phyloP scores from a whole-genome alignment of 2,329 filamentous ascomycete genomes.

The Diaporthe ampelina region DNA sequence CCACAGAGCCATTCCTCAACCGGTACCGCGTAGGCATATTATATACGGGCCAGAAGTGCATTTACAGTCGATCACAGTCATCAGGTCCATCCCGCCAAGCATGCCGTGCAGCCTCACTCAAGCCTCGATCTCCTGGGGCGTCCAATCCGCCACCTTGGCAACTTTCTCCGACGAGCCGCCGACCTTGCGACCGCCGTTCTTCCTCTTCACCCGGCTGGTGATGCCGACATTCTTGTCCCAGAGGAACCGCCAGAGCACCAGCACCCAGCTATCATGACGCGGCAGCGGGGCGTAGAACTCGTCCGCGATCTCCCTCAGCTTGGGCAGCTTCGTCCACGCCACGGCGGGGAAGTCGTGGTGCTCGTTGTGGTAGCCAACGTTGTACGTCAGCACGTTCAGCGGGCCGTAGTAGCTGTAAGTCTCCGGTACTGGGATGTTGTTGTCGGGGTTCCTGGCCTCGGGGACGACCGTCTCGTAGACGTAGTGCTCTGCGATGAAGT shows the following conservation, averaged over 20 bases:
- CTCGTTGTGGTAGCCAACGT: constrained; percentile 98
- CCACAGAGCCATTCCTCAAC: background rate
- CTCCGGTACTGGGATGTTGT: constrained; percentile 81
- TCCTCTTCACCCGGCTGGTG: constrained; percentile 93
- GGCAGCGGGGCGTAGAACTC: constrained; percentile 95
- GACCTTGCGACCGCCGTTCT: constrained; percentile 77
- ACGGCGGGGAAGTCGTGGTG: constrained; percentile 99
- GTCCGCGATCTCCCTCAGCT: constrained; percentile 81
- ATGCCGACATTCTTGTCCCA: constrained; percentile 90
- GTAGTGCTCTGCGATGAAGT: constrained; percentile 99
- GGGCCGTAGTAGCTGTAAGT: constrained; percentile 98
- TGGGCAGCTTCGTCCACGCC: constrained; percentile 89
- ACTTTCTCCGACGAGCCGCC: constrained; percentile 57
- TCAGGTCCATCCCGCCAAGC: background rate
- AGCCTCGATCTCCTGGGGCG: constrained; percentile 77
- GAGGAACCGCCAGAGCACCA: constrained; percentile 96
- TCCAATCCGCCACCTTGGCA: constrained; percentile 69
- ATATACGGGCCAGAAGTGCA: constrained; percentile 25
- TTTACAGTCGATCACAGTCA: constrained; percentile 10
- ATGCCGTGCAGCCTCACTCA: constrained; percentile 51
- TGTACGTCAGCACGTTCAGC: constrained; percentile 94
- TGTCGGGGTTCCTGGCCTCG: constrained; percentile 68
- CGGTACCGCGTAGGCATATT: background rate
- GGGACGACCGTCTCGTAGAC: constrained; percentile 77
- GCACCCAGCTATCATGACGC: constrained; percentile 89